phyloP scores from a whole-genome alignment of 192 early-diverging fungal species.

The Phycomyces blakesleeanus region DNA sequence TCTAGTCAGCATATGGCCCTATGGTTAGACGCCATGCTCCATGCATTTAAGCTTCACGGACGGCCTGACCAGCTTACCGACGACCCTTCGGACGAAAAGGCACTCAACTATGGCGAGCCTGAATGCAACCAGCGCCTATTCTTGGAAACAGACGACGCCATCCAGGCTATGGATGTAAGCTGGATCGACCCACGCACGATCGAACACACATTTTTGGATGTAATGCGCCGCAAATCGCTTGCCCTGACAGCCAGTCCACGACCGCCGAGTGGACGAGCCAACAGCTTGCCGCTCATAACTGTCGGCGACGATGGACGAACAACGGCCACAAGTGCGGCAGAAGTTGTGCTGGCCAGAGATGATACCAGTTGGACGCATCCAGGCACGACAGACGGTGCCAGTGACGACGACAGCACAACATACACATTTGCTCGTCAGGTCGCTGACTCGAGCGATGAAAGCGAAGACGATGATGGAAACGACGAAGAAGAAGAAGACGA shows the following conservation, averaged over 20 bases:
- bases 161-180: slow-evolving; percentile 13
- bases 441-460: slow-evolving; percentile 38
- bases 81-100: slow-evolving; percentile 18
- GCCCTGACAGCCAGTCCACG: background rate
- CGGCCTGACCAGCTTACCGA: slow-evolving; percentile 26
- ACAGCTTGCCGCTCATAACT: slow-evolving; percentile 26
- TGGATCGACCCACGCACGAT: background rate
- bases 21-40: slow-evolving; percentile 35
- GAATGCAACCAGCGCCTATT: slow-evolving; percentile 14
- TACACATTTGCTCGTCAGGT: slow-evolving; percentile 29
- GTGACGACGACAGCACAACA: slow-evolving; percentile 11
- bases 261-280: slow-evolving; percentile 13
- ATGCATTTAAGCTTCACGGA: slow-evolving; percentile 46
- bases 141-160: slow-evolving; percentile 17
- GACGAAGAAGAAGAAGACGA: slow-evolving; percentile 29
- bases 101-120: slow-evolving; percentile 33
- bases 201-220: slow-evolving; percentile 8
- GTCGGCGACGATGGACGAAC: slow-evolving; percentile 1
- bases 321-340: background rate
- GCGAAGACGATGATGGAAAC: slow-evolving; percentile 26
- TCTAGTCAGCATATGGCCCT: slow-evolving; percentile 28
- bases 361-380: background rate
- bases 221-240: slow-evolving; percentile 14
- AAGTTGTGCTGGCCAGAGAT: background rate
- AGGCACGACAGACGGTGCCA: background rate